Percentiles rank a stretch among this genome's conserved stretches.
These are phyloP conservation scores for Nicotiana obtusifolia DNA, from an alignment of 257 asterid genomes.

Conservation along the genomic window DNA sequence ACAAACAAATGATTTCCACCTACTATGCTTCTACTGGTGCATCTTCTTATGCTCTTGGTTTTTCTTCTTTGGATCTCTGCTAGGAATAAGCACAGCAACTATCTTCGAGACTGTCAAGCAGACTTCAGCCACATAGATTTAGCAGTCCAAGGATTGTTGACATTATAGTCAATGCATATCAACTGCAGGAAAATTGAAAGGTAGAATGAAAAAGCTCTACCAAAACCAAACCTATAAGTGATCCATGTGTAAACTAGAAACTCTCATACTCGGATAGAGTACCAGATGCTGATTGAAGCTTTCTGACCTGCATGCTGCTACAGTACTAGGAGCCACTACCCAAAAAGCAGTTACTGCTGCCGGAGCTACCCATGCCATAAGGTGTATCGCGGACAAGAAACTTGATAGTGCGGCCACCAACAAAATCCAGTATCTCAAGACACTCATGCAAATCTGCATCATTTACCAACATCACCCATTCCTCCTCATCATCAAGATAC, in stretches of 20 bases:
- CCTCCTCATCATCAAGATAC: constrained; percentile 85
- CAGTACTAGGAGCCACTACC: constrained; percentile 38
- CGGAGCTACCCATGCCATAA: constrained; percentile 57
- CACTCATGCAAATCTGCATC: constrained; percentile 80
- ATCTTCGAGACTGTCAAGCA: too few relatives aligned
- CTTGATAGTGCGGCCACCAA: constrained; percentile 48
- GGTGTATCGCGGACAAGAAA: constrained; percentile 59
- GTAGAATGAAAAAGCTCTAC: not conserved
- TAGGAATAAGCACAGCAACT: not conserved
- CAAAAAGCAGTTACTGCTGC: constrained; percentile 62
- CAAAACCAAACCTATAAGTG: not conserved
- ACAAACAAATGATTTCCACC: not conserved
- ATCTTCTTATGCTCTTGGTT: not conserved
- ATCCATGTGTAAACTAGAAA: not conserved
- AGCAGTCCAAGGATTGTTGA: too few relatives aligned
- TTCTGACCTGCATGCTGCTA: not conserved
- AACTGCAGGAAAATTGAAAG: not conserved
- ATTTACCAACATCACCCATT: constrained; percentile 91
- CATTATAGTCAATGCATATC: too few relatives aligned
- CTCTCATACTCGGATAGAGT: not conserved
- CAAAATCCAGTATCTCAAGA: constrained; percentile 50
- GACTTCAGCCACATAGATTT: too few relatives aligned
- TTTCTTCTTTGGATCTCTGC: not conserved
- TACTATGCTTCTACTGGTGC: not conserved
- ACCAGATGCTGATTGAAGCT: not conserved